Base-by-base conservation (phyloP, 2,329 filamentous ascomycete species). In the Penicillium sp. region DNA sequence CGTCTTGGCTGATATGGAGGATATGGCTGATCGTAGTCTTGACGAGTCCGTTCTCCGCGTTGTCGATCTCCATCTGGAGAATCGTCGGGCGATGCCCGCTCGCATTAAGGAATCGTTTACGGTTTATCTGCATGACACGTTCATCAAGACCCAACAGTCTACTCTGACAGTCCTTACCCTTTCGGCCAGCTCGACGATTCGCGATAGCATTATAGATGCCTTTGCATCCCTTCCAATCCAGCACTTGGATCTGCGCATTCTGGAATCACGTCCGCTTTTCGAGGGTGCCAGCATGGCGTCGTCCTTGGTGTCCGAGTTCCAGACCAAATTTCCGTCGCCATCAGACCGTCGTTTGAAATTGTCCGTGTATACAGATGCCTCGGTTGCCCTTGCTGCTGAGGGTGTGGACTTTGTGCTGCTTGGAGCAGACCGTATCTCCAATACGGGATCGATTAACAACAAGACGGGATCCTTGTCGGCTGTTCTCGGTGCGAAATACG, bases 251-350 rank as follows among this genome's bases (percentile, higher is more conserved):
- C 63, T 87, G 14, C 76, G 75, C 4, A 70, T 87, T 24, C 71
- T 87, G 3, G 84, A 87, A 61, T 86, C 84, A 2, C 73, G 84
- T 0, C 84, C 84, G 0, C 70, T 82, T 0, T 86, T 76, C 52
- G 83, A 87, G 65, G 84, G 83, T 6, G 78, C 78, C 4, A 75
- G 71, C 7, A 72, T 82, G 42, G 80, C 78, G 49, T 79, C 53
- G 60, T 66, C 46, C 39, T 55, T 51, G 29, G 48, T 48, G 46
- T 65, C 54, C 6, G 49, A 56, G 7, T 62, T 55, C 20, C 54
- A 52, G 37, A 46, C 50, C 23, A 59, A 49, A 39, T 60, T 51
- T 46, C 49, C 45, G 50, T 51, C 31, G 1, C 45, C 46, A 16
- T 51, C 46, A 3, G 40, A 59, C 11, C 59, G 56, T 18, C 39